These are phyloP conservation scores for Yamadazyma sp. DNA, from an alignment of 805 yeast genomes.

Conservation along the genomic window DNA sequence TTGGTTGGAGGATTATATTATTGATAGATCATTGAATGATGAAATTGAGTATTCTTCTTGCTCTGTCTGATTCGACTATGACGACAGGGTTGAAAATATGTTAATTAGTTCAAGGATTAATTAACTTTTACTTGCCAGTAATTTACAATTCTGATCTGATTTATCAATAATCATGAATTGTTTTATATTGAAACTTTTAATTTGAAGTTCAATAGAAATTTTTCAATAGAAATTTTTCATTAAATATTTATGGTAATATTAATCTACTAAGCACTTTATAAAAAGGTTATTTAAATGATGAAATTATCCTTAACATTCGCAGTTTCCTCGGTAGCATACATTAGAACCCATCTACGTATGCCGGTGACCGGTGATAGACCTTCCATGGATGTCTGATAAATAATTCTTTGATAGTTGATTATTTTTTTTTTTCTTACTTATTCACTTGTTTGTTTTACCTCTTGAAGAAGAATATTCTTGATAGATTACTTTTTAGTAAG, in stretches of 20 bases:
- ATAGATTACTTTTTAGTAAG: neutral
- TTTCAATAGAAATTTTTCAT: too few relatives aligned
- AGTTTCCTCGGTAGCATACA: constrained; percentile 94
- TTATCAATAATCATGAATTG: too few relatives aligned
- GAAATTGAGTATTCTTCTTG: constrained; percentile 71
- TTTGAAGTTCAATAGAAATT: too few relatives aligned
- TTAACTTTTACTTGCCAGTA: constrained; percentile 90
- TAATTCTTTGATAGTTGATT: constrained; percentile 1
- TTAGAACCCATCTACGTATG: constrained; percentile 78
- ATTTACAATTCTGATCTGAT: constrained; percentile 62
- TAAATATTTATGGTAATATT: constrained; percentile 12
- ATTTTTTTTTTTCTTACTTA: too few relatives aligned
- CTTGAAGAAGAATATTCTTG: too few relatives aligned
- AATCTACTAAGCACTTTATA: constrained; percentile 23
- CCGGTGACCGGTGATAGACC: constrained; percentile 82
- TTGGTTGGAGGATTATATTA: too few relatives aligned
- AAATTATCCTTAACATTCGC: constrained; percentile 82
- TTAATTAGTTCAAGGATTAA: constrained; percentile 33
- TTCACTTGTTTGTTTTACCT: too few relatives aligned
- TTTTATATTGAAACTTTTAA: too few relatives aligned
- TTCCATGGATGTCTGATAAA: constrained; percentile 91
- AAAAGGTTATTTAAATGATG: constrained; percentile 52
- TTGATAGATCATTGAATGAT: too few relatives aligned
- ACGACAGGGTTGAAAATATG: constrained; percentile 75
- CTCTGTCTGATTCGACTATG: constrained; percentile 93